phyloP scores from a whole-genome alignment of 1,284 basidiomycete genomes.

The Polyporus tsugae region DNA sequence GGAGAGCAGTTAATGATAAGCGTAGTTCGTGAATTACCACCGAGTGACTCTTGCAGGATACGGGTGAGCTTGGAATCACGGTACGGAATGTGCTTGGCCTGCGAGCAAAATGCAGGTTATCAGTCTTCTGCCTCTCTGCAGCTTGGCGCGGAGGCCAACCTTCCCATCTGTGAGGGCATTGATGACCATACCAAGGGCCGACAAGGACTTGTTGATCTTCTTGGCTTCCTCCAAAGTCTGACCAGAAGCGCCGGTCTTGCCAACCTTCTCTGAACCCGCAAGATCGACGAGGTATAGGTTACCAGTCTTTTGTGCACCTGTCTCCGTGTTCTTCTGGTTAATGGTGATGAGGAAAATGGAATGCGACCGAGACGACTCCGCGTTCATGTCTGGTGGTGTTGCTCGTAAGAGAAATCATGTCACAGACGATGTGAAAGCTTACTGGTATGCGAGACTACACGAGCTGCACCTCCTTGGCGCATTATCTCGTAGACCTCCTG shows the following conservation, averaged over 20 bases:
- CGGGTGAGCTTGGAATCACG: conserved; percentile 99
- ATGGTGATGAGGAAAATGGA: conserved; percentile 99
- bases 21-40: conserved; percentile 98
- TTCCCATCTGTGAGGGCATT: conserved; percentile 98
- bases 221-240: conserved; percentile 99
- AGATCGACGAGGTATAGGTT: conserved; percentile 98
- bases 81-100: conserved; percentile 98
- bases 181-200: conserved; percentile 99
- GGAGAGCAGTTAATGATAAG: conserved; percentile 99
- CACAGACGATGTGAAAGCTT: conserved; percentile 43
- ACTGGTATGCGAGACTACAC: conserved; percentile 97
- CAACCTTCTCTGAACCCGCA: conserved; percentile 99
- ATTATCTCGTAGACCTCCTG: conserved; percentile 99
- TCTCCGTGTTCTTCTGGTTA: conserved; percentile 96
- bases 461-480: conserved; percentile 91
- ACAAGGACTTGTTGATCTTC: conserved; percentile 99
- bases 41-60: conserved; percentile 99
- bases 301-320: conserved; percentile 94
- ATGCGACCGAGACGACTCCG: conserved; percentile 98
- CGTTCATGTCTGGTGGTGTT: conserved; percentile 91
- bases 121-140: background rate
- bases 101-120: background rate
- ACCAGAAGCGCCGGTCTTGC: conserved; percentile 98
- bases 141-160: conserved; percentile 52
- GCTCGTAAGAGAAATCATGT: conserved; percentile 3